Evolutionary conservation across 345 rosid genomes (phyloP).

Genomic region (Aquilaria yunnanensis): DNA sequence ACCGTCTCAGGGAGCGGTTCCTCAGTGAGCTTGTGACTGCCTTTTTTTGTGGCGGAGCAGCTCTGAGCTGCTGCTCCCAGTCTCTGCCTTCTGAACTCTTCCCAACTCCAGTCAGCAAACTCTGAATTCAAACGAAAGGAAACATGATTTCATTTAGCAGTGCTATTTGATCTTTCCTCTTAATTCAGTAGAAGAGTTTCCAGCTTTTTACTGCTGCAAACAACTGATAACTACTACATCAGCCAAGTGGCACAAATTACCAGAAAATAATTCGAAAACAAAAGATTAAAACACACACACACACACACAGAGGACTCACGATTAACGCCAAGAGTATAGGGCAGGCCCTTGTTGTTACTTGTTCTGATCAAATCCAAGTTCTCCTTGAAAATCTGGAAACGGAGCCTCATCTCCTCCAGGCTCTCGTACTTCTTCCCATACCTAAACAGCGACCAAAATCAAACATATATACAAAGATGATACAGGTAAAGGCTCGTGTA

Average conservation of each 20-base stretch:
- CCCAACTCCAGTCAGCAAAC: slow-evolving; percentile 32
- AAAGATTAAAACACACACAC: too few species aligned
- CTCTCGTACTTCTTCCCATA: slow-evolving; percentile 59
- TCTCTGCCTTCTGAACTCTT: slow-evolving; percentile 50
- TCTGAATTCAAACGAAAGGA: slow-evolving; percentile 18
- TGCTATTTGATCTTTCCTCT: too few species aligned
- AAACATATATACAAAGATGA: too few species aligned
- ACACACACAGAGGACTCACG: slow-evolving; percentile 25
- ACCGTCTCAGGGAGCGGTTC: slow-evolving; percentile 59
- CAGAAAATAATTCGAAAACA: too few species aligned
- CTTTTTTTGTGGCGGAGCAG: slow-evolving; percentile 71
- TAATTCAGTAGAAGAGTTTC: too few species aligned
- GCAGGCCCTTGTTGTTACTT: slow-evolving; percentile 45
- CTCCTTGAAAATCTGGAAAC: slow-evolving; percentile 60
- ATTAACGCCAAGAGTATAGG: slow-evolving; percentile 62
- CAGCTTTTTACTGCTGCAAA: too few species aligned
- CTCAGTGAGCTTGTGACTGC: slow-evolving; percentile 67
- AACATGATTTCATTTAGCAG: too few species aligned
- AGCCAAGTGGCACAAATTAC: too few species aligned
- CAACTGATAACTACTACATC: too few species aligned
- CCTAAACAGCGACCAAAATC: slow-evolving; percentile 21
- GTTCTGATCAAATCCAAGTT: slow-evolving; percentile 66
- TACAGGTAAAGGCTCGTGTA: too few species aligned
- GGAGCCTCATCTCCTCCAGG: slow-evolving; percentile 54
- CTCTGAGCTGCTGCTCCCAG: background rate